Evolutionary conservation across 805 yeast genomes (phyloP).

Genomic region (Kuraishia ogatae): DNA sequence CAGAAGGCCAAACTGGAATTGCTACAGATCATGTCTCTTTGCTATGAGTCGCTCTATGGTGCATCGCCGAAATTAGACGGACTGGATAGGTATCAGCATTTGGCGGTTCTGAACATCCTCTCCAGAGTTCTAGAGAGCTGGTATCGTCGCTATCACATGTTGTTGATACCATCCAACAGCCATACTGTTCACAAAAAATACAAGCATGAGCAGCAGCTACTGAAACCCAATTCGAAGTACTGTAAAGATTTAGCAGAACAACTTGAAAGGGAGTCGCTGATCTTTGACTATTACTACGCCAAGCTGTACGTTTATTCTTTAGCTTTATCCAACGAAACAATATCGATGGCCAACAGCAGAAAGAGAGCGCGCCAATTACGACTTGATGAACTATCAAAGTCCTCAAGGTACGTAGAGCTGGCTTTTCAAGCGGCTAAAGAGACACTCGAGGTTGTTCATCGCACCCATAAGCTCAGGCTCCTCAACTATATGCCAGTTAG

Average conservation of each 20-base stretch:
- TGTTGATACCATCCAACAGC: constrained; percentile 41
- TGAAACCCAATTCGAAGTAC: constrained; percentile 25
- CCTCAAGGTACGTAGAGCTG: constrained; percentile 69
- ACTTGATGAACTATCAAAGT: constrained; percentile 60
- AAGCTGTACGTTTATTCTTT: constrained; percentile 77
- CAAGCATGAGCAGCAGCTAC: constrained; percentile 13
- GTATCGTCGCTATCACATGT: constrained; percentile 53
- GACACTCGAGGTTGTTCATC: constrained; percentile 57
- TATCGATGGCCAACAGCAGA: constrained; percentile 1
- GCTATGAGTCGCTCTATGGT: constrained; percentile 77
- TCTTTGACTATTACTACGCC: constrained; percentile 79
- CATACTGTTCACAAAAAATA: constrained; percentile 24
- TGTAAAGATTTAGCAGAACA: constrained; percentile 28
- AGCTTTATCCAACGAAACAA: constrained; percentile 49
- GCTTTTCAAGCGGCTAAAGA: constrained; percentile 84
- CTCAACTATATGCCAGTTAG: constrained; percentile 82
- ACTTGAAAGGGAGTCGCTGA: constrained; percentile 61
- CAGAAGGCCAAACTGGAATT: constrained; percentile 79
- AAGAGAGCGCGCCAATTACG: constrained; percentile 28
- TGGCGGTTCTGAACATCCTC: constrained; percentile 63
- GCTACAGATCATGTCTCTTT: constrained; percentile 68
- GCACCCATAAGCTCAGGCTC: constrained; percentile 57
- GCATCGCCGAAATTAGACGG: constrained; percentile 45
- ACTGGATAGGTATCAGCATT: constrained; percentile 51
- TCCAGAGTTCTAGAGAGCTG: constrained; percentile 75